Base-by-base conservation (phyloP, 2,329 filamentous ascomycete species). In the Aurifilum marmelostoma region DNA sequence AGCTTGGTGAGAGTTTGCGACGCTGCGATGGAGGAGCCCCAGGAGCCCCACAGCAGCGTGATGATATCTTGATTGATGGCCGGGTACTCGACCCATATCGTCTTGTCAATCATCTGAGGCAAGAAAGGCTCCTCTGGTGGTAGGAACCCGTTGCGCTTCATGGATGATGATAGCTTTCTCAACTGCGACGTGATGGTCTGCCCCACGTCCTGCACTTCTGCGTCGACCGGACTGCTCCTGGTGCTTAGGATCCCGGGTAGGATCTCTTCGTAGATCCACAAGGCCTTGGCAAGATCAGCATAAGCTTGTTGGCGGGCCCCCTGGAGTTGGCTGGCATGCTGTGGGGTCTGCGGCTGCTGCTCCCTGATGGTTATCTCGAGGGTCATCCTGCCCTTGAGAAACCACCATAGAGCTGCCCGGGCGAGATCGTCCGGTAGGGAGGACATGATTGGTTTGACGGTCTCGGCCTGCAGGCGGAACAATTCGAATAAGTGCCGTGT, bases 381-480 rank as follows among this genome's bases (percentile, higher is more conserved):
- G 12, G 89, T 89, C 75, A 90, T 88, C 71, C 94, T 89, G 27
- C 94, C 94, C 73, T 88, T 91, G 60, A 97, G 77, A 75, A 97
- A 97, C 94, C 94, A 97, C 94, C 94, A 97, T 0, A 92, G 82
- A 3, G 89, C 90, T 32, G 89, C 90, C 69, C 92, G 87, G 12
- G 91, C 84, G 82, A 94, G 91, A 70, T 93, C 88, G 61, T 85
- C 83, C 0, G 91, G 84, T 0, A 88, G 82, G 64, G 88, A 90
- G 39, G 86, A 84, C 67, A 87, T 84, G 5, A 94, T 77, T 0
- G 92, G 89, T 71, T 88, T 89, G 39, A 90, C 83, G 41, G 89
- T 87, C 77, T 97, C 92, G 0, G 93, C 90, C 68, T 94, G 92
- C 58, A 95, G 79, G 50, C 89, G 85, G 76, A 97, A 97, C 2